phyloP scores from a whole-genome alignment of 1,284 basidiomycete species.

The Apiotrichum akiyoshidainum region DNA sequence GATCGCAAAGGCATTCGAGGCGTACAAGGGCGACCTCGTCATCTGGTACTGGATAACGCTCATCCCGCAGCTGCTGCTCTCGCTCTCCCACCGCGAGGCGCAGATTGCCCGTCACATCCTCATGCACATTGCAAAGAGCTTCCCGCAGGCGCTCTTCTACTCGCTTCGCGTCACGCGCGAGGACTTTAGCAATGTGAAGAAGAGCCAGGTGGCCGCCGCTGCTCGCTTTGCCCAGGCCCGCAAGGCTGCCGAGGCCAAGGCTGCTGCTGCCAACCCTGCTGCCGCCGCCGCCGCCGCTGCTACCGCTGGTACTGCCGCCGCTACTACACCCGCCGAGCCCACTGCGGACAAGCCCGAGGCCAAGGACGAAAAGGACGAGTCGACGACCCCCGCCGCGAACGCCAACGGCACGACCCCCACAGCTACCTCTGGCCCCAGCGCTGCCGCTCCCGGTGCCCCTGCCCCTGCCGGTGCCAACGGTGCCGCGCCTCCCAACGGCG shows the following conservation, averaged over 20 bases:
- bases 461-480: constrained; percentile 26
- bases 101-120: constrained; percentile 89
- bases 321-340: constrained; percentile 42
- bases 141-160: constrained; percentile 97
- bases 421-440: constrained; percentile 10
- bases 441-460: constrained; percentile 24
- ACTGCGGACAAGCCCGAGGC: constrained; percentile 17
- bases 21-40: constrained; percentile 92
- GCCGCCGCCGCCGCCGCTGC: constrained; percentile 43
- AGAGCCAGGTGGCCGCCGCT: constrained; percentile 31
- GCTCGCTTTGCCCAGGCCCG: constrained; percentile 19
- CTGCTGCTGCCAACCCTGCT: constrained; percentile 49
- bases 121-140: constrained; percentile 84
- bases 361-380: constrained; percentile 29
- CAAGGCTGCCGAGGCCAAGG: constrained; percentile 34
- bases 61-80: constrained; percentile 91
- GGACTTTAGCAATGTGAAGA: constrained; percentile 62
- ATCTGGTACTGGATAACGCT: constrained; percentile 99
- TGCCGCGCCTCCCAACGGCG: constrained; percentile 19
- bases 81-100: constrained; percentile 85
- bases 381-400: constrained; percentile 19
- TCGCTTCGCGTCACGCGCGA: constrained; percentile 87
- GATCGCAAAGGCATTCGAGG: constrained; percentile 88
- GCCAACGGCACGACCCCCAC: constrained; percentile 17
- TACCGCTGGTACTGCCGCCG: constrained; percentile 49